Evolutionary conservation across 2,329 filamentous ascomycete genomes (phyloP).

Genomic region (Aspergillus niger): DNA sequence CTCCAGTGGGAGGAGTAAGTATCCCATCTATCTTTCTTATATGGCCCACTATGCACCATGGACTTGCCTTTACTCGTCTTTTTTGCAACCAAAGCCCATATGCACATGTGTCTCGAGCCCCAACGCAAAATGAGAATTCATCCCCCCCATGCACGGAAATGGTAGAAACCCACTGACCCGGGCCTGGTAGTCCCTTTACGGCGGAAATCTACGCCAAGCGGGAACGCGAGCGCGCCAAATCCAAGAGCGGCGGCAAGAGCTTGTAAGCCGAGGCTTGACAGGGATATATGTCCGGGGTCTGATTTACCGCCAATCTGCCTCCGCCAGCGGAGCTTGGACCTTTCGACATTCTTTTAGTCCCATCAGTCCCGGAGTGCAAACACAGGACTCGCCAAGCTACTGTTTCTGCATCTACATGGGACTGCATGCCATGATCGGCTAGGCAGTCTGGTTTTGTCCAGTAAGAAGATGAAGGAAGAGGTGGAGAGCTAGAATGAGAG

Average conservation of each 20-base stretch:
- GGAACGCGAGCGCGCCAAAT: conserved; percentile 44
- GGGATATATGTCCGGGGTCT: background rate
- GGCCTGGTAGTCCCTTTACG: conserved; percentile 71
- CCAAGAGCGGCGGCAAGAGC: conserved; percentile 40
- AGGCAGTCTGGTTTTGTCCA: background rate
- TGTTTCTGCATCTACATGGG: background rate
- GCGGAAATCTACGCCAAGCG: conserved; percentile 85
- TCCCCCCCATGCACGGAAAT: background rate
- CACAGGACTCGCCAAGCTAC: background rate
- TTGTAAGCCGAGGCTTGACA: conserved; percentile 29
- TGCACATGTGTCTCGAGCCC: background rate
- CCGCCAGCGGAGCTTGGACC: conserved; percentile 19
- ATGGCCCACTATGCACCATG: background rate
- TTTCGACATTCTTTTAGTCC: conserved; percentile 33
- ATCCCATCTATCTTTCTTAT: conserved; percentile 7
- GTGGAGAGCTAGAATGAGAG: background rate
- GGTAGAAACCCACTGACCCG: conserved; percentile 15
- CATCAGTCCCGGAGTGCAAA: background rate
- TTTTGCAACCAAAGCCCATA: background rate
- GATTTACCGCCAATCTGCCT: background rate
- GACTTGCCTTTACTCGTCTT: background rate
- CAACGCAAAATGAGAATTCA: background rate
- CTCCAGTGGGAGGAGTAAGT: conserved; percentile 78
- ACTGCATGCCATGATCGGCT: background rate
- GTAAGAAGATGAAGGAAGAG: background rate